phyloP scores from a whole-genome alignment of 495 filamentous ascomycete species.

The Aspergillus asperescens region DNA sequence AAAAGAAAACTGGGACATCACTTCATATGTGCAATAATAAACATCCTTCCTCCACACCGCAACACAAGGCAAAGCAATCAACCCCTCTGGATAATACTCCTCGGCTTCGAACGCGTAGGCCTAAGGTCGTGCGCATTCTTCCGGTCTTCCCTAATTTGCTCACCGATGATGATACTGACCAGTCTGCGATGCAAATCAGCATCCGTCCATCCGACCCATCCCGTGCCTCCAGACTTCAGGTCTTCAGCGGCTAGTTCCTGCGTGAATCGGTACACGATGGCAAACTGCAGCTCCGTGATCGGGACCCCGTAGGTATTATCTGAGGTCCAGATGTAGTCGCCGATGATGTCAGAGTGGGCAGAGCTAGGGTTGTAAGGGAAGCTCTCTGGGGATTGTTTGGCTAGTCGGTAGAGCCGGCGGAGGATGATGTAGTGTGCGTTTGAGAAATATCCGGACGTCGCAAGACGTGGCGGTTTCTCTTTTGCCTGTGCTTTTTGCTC shows the following conservation, averaged over 20 bases:
- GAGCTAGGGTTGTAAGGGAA: constrained; percentile 37
- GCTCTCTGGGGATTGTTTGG: constrained; percentile 35
- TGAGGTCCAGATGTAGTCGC: constrained; percentile 46
- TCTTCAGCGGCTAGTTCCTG: constrained; percentile 37
- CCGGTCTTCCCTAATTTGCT: constrained; percentile 39
- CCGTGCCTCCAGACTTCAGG: constrained; percentile 35
- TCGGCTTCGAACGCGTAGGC: not conserved
- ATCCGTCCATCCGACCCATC: constrained; percentile 43
- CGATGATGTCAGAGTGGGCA: constrained; percentile 38
- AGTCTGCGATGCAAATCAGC: constrained; percentile 42
- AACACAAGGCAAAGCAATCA: not conserved
- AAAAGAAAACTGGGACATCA: not conserved
- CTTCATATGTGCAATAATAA: constrained; percentile 1
- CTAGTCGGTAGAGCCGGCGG: constrained; percentile 38
- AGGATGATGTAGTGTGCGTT: constrained; percentile 40
- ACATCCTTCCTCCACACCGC: not conserved
- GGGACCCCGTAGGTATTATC: constrained; percentile 40
- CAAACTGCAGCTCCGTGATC: constrained; percentile 43
- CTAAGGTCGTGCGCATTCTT: constrained; percentile 19
- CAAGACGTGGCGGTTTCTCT: constrained; percentile 20
- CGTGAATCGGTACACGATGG: constrained; percentile 42
- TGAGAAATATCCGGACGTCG: constrained; percentile 43
- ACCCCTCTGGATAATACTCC: not conserved
- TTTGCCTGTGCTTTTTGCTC: constrained; percentile 11
- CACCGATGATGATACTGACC: constrained; percentile 46